phyloP scores from a whole-genome alignment of 257 asterid genomes.

The Penstemon newberryi region DNA sequence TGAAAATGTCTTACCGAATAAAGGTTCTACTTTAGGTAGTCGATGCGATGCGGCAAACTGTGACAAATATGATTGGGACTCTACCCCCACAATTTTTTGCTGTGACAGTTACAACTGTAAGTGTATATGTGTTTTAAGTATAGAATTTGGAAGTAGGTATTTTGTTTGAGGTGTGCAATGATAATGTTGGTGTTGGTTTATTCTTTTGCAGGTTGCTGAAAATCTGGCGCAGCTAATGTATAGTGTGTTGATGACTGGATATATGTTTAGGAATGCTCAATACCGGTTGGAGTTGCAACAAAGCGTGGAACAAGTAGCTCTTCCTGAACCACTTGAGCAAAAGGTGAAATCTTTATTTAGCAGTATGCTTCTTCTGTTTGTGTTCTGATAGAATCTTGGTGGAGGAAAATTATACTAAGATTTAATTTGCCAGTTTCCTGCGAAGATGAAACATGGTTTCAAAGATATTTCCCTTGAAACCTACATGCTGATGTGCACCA shows the following conservation, averaged over 20 bases:
- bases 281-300: constrained; percentile 91
- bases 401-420: too few relatives aligned
- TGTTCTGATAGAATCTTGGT: constrained; percentile 8
- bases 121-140: constrained; percentile 24
- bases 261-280: constrained; percentile 93
- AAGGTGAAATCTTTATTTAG: constrained; percentile 41
- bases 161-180: constrained; percentile 21
- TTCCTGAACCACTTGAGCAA: constrained; percentile 76
- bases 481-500: too few relatives aligned
- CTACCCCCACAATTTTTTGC: constrained; percentile 94
- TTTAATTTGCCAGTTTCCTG: too few relatives aligned
- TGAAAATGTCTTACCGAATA: constrained; percentile 28
- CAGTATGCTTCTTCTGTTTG: background rate
- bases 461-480: too few relatives aligned
- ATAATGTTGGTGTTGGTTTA: constrained; percentile 18
- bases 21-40: constrained; percentile 60
- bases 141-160: constrained; percentile 1
- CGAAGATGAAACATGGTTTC: too few relatives aligned
- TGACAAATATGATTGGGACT: constrained; percentile 95
- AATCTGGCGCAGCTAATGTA: constrained; percentile 98
- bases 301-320: constrained; percentile 93
- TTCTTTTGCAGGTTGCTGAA: constrained; percentile 75
- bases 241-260: constrained; percentile 98
- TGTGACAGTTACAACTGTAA: constrained; percentile 84
- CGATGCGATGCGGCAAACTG: constrained; percentile 98